These are phyloP conservation scores for Knoxia roxburghii DNA, from an alignment of 257 asterid genomes.

Conservation along the genomic window DNA sequence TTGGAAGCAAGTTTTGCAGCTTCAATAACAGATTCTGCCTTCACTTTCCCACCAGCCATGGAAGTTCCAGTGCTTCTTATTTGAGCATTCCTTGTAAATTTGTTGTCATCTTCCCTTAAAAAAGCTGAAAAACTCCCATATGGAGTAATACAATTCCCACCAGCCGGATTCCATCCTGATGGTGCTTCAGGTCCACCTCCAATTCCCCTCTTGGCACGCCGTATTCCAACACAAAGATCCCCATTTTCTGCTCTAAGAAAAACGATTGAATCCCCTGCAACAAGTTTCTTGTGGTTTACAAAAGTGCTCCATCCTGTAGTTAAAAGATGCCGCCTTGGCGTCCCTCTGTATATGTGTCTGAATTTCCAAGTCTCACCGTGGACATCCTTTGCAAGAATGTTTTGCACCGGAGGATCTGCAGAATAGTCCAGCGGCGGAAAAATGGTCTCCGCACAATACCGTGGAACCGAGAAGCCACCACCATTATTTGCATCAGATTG, in stretches of 20 bases:
- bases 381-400: constrained; percentile 78
- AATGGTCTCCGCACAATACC: constrained; percentile 90
- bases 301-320: constrained; percentile 97
- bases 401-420: constrained; percentile 86
- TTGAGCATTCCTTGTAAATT: constrained; percentile 26
- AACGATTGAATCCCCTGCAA: constrained; percentile 93
- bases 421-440: constrained; percentile 72
- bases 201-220: constrained; percentile 73
- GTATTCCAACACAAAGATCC: constrained; percentile 83
- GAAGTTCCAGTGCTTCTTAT: constrained; percentile 22
- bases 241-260: constrained; percentile 74
- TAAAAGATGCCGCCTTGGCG: constrained; percentile 89
- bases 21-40: constrained; percentile 62
- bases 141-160: constrained; percentile 43
- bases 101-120: constrained; percentile 54
- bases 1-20: constrained; percentile 69
- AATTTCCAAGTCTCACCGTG: constrained; percentile 94
- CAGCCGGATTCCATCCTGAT: constrained; percentile 55
- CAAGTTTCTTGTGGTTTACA: constrained; percentile 85
- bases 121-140: constrained; percentile 62
- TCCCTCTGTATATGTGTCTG: constrained; percentile 86
- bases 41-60: constrained; percentile 46
- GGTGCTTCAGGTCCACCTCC: constrained; percentile 58
- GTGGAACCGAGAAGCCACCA: constrained; percentile 91
- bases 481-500: constrained; percentile 94